Base-by-base conservation (phyloP, 306 rosid genomes). In the Clitoria ternatea region DNA sequence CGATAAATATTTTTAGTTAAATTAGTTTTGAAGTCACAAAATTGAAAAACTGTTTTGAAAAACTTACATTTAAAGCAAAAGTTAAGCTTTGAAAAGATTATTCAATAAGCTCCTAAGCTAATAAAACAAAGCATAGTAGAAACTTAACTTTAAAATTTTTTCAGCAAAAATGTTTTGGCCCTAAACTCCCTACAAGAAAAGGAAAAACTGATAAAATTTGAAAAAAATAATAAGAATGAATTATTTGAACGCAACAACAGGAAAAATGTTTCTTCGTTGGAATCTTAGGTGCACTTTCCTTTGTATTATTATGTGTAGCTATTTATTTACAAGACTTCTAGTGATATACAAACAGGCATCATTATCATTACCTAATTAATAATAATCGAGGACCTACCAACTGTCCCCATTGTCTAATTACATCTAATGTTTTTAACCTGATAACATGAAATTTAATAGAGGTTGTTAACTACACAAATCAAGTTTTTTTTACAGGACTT, bases 311-410 rank as follows among this genome's bases (percentile, higher is more conserved):
- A n/a, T n/a, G n/a, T 17, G 20, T 23, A 26, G 9, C 43, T 19
- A 19, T 17, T 48, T 9, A 30, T 36, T 40, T 45, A 18, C 19
- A 68, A 60, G 37, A 59, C 65, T 27, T 29, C 60, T 23, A 24
- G 15, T 39, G 57, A 37, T 48, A 56, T 64, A 53, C 42, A 57
- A 59, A 56, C 70, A 48, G 59, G 42, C 40, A 63, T 19, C 62
- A 45, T 63, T 66, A 44, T 42, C 39, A n/a, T n/a, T n/a, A n/a
- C 14, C 23, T 22, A 54, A 37, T 15, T 15, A 57, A 33, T n/a
- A n/a, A n/a, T 18, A 27, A 35, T 20, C 61, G 5, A 32, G 27
- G 19, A 23, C 61, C 24, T 42, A 20, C 65, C 70, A 42, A 60
- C 61, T 17, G 2, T 12, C 10, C 60, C 37, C 61, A 26, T 17